A percentile compares a stretch with the other conserved stretches of the same genome.
These are phyloP conservation scores for Hirsutella rhossiliensis DNA, from an alignment of 2,329 filamentous ascomycete genomes.

Conservation along the genomic window DNA sequence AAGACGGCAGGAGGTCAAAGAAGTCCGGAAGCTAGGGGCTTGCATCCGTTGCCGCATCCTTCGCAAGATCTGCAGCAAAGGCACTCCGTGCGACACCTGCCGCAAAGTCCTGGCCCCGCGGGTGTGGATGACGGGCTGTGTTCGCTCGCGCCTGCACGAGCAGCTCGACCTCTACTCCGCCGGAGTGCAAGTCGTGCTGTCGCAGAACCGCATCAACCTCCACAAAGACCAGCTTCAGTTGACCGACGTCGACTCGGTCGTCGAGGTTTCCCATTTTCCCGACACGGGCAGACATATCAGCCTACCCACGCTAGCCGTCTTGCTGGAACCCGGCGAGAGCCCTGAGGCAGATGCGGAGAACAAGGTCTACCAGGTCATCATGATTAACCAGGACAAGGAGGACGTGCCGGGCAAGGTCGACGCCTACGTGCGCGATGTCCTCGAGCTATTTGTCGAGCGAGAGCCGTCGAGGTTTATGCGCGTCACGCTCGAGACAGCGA, in stretches of 20 bases:
- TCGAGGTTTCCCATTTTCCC: constrained; percentile 50
- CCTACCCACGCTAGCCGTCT: constrained; percentile 20
- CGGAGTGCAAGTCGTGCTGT: constrained; percentile 49
- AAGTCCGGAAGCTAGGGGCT: constrained; percentile 51
- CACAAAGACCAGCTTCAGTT: constrained; percentile 39
- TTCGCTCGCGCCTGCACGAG: constrained; percentile 49
- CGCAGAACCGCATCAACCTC: constrained; percentile 45
- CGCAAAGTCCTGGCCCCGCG: constrained; percentile 50
- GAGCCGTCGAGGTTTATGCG: constrained; percentile 50
- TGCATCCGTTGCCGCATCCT: constrained; percentile 55
- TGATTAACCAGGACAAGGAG: constrained; percentile 50
- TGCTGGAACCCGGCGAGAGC: constrained; percentile 21
- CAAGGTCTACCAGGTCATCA: constrained; percentile 28
- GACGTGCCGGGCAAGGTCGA: constrained; percentile 49
- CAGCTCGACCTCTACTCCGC: constrained; percentile 52
- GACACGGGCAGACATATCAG: constrained; percentile 31
- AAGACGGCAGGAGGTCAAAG: constrained; percentile 52
- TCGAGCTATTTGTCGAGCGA: constrained; percentile 43
- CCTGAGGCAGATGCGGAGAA: constrained; percentile 21
- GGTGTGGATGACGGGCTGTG: constrained; percentile 53
- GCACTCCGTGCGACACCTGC: constrained; percentile 50
- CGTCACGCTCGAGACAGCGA: constrained; percentile 42
- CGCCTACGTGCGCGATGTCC: constrained; percentile 45
- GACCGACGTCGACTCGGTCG: constrained; percentile 32
- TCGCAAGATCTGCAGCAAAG: constrained; percentile 54